phyloP scores from a whole-genome alignment of 768 basidiomycete species.

The Collybia sp. region DNA sequence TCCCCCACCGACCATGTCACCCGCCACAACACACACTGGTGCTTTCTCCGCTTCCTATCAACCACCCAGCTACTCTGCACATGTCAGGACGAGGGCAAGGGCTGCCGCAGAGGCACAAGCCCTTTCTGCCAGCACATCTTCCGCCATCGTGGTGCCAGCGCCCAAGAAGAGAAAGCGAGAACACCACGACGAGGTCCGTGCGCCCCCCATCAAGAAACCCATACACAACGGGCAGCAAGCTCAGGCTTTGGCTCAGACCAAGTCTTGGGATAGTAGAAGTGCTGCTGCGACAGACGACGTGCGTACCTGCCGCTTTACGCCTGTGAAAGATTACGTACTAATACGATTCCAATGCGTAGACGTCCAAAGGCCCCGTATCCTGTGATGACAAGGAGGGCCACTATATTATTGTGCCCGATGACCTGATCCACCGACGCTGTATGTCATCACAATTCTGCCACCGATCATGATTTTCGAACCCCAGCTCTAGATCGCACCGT shows the following conservation, averaged over 20 bases:
- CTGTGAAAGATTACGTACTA: conserved; percentile 18
- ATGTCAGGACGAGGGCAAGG: conserved; percentile 79
- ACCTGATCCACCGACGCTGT: conserved; percentile 86
- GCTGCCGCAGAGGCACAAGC: conserved; percentile 85
- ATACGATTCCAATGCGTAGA: conserved; percentile 33
- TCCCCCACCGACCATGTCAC: conserved; percentile 77
- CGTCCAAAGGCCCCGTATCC: conserved; percentile 60
- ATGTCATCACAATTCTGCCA: conserved; percentile 22
- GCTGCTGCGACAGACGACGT: conserved; percentile 67
- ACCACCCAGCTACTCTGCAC: conserved; percentile 68
- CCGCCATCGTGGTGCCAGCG: conserved; percentile 60
- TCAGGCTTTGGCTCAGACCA: conserved; percentile 43
- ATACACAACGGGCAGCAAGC: conserved; percentile 45
- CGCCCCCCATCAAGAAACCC: conserved; percentile 61
- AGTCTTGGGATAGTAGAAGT: conserved; percentile 66
- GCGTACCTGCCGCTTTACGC: conserved; percentile 25
- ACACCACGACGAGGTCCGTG: conserved; percentile 66
- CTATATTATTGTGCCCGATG: conserved; percentile 92
- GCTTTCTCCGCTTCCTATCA: conserved; percentile 78
- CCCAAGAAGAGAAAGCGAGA: conserved; percentile 86
- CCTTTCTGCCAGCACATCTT: conserved; percentile 64
- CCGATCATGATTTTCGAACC: conserved; percentile 11
- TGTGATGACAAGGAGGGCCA: conserved; percentile 99
- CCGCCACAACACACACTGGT: conserved; percentile 65
- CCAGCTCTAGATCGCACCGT: conserved; percentile 77